Base-by-base conservation (phyloP, 495 filamentous ascomycete species). In the Penicillium diatomitis region DNA sequence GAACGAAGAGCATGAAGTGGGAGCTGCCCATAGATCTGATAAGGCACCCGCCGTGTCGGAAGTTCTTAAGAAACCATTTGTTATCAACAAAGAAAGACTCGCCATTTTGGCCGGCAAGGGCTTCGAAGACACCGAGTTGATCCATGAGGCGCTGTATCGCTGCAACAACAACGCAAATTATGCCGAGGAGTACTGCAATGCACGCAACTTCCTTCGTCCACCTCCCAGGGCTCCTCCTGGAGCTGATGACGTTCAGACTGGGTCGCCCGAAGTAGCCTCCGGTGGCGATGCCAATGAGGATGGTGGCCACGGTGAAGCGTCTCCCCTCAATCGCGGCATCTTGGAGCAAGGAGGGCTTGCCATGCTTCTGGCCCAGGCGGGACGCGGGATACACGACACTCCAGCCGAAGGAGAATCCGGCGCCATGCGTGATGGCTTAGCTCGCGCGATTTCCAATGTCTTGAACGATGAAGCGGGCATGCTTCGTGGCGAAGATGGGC, bases 71-170 rank as follows among this genome's bases (percentile, higher is more conserved):
- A 44, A 32, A 54, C 62, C 60, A 39, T 76, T 75, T 48, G 71
- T 66, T 27, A 66, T 84, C 20, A 70, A 73, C 49, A 64, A 62
- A 8, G 76, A 80, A 5, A 66, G 71, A 6, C 49, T 73, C 3
- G 61, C 56, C 36, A 52, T 61, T 28, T 52, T 84, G 32, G 62
- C 59, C 35, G 72, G 69, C 11, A 61, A 73, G 41, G 76, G 77
- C 0, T 82, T 67, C 49, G 40, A 46, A 29, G 72, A 78, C 32
- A 58, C 70, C 30, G 76, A 79, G 6, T 68, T 95, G 30, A 83
- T 76, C 9, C 74, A 73, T n/a, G 90, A 96, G 65, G 88, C 87
- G 11, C 66, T 90, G 4, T 95, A 86, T 58, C 81, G 90, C 28
- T 90, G 90, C 62, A 82, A 85, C 48, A 87, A 88, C 49, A 74